These are phyloP conservation scores for Vickermania ingenoplastis DNA, from an alignment of 208 protist genomes.

Conservation along the genomic window DNA sequence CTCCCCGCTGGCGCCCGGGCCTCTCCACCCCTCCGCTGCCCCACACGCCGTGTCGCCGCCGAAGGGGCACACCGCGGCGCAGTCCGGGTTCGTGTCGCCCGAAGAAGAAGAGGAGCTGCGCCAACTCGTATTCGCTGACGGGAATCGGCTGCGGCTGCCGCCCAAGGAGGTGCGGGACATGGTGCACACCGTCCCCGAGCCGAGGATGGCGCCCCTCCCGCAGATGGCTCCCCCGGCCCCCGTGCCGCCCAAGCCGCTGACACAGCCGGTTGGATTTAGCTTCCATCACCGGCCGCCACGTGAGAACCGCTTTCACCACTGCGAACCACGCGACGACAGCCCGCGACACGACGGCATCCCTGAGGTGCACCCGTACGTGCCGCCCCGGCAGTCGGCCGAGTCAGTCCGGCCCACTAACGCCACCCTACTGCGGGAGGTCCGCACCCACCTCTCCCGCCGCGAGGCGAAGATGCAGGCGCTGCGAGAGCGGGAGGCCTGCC, in stretches of 20 bases:
- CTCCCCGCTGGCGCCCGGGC: background rate
- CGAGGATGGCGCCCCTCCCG: slow-evolving; percentile 26
- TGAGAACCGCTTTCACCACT: background rate
- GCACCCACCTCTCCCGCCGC: slow-evolving; percentile 25
- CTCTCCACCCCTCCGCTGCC: background rate
- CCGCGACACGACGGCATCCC: background rate
- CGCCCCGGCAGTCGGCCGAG: background rate
- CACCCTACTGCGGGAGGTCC: slow-evolving; percentile 49
- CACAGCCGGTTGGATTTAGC: slow-evolving; percentile 17
- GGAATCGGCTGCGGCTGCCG: slow-evolving; percentile 16
- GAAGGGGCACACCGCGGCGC: slow-evolving; percentile 57
- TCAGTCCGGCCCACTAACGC: slow-evolving; percentile 35
- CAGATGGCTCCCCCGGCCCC: slow-evolving; percentile 4
- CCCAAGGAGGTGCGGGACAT: slow-evolving; percentile 70
- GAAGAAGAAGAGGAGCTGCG: slow-evolving; percentile 10
- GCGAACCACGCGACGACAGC: background rate
- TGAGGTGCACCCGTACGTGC: slow-evolving; percentile 4
- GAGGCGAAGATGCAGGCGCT: slow-evolving; percentile 26
- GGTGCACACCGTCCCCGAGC: slow-evolving; percentile 51
- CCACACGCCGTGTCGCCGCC: slow-evolving; percentile 24
- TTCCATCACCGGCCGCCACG: slow-evolving; percentile 8
- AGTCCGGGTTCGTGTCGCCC: slow-evolving; percentile 43
- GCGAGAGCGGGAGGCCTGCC: slow-evolving; percentile 29
- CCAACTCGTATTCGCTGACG: slow-evolving; percentile 6
- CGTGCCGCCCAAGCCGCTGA: slow-evolving; percentile 3